Evolutionary conservation across 768 basidiomycete genomes (phyloP), one percentile per base, ranked within the genome.

Genomic region (Pleurotus cornucopiae): DNA sequence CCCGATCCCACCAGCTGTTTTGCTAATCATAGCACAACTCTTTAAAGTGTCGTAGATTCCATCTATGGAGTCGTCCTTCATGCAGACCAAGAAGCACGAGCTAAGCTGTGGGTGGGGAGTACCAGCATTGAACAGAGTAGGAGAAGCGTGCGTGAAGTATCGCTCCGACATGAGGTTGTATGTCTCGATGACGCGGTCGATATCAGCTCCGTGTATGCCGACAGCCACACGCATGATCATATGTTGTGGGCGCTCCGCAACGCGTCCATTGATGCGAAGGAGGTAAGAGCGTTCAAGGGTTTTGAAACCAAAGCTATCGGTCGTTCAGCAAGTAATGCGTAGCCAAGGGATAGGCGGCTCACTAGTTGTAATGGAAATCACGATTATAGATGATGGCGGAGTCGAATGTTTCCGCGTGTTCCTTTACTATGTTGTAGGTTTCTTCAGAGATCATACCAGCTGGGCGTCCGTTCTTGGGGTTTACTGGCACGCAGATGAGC

Each of bases 221-320:
- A 98, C 94, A 46, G 97, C 92, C 56, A 99, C 97, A 70, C 97
- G 94, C 97, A 99, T 98, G 70, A 98, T 88, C 85, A 98, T 91
- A 71, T 98, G 97, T 65, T 98, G 97, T 26, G 97, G 97, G 38
- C 97, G 87, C 71, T 99, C 97, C 41, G 94, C 95, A 46, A 96
- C 92, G 57, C 91, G 90, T 41, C 94, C 93, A 67, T 96, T 84
- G 73, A 98, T 86, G 57, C 94, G 87, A 41, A 99, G 86, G 5
- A 98, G 85, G 71, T 99, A 99, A 1, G 95, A 98, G 30, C 95
- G 89, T 73, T 99, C 97, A 30, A 99, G 86, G 2, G 97, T 99
- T 73, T 99, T 99, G 85, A 98, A 98, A n/a, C 97, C 97, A 66
- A 99, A 99, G 75, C 90, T 92, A 43, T 6, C 25, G 30, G 49